These are phyloP conservation scores for Echinosophora koreensis DNA, from an alignment of 306 rosid genomes.

Conservation along the genomic window DNA sequence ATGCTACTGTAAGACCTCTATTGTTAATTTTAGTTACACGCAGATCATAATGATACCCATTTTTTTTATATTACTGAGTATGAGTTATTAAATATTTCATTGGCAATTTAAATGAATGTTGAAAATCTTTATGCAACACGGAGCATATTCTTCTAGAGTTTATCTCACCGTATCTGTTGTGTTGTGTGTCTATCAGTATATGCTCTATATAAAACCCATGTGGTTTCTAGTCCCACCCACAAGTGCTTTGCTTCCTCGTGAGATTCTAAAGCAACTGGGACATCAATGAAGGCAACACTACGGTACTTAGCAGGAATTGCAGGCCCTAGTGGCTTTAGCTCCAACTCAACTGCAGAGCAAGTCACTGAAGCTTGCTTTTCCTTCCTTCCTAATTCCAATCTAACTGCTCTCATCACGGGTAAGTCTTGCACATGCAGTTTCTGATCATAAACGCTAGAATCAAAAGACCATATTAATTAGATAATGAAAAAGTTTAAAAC, in stretches of 20 bases:
- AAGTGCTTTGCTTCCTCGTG: slow-evolving; percentile 41
- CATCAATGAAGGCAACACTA: slow-evolving; percentile 80
- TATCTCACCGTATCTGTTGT: background rate
- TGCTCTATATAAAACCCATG: slow-evolving; percentile 43
- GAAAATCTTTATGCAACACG: no score
- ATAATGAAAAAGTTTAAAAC: background rate
- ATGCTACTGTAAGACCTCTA: no score
- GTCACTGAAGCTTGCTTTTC: slow-evolving; percentile 62
- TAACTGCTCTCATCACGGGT: slow-evolving; percentile 93
- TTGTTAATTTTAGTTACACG: no score
- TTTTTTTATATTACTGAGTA: no score
- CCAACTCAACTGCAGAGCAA: slow-evolving; percentile 93
- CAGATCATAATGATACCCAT: no score
- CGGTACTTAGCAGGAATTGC: slow-evolving; percentile 93
- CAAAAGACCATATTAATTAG: background rate
- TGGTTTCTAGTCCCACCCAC: slow-evolving; percentile 36
- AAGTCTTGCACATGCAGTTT: background rate
- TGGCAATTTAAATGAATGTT: no score
- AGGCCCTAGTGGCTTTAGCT: slow-evolving; percentile 98
- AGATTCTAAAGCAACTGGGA: slow-evolving; percentile 47
- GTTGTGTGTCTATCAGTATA: background rate
- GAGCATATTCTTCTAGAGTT: no score
- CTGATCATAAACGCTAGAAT: background rate
- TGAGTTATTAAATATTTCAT: no score
- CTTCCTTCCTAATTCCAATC: slow-evolving; percentile 48